These are phyloP conservation scores for Ganoderma lingzhi DNA, from an alignment of 1,284 basidiomycete genomes.

Conservation along the genomic window DNA sequence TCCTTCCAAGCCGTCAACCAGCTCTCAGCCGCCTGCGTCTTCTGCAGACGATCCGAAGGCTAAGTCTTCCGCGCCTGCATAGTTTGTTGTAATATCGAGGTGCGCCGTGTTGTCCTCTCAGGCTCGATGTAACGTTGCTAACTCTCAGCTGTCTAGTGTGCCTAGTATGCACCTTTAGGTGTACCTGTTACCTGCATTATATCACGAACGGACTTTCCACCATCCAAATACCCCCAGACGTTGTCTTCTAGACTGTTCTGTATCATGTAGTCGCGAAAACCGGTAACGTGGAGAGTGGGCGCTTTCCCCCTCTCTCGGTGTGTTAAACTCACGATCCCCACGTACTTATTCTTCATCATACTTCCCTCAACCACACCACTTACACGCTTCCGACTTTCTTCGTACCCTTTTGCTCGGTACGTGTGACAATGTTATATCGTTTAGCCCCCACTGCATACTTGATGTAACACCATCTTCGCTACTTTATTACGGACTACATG, in stretches of 20 bases:
- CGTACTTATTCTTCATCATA: constrained; percentile 9
- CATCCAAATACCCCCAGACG: not conserved
- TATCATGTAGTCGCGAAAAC: constrained; percentile 8
- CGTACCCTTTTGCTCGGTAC: not conserved
- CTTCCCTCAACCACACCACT: not conserved
- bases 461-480: not conserved
- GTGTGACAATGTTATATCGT: not conserved
- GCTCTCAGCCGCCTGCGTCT: not conserved
- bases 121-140: not conserved
- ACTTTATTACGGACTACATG: not conserved
- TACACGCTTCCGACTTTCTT: not conserved
- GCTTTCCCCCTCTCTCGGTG: not conserved
- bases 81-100: not conserved
- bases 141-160: not conserved
- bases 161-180: not conserved
- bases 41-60: not conserved
- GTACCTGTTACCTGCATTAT: constrained; percentile 1
- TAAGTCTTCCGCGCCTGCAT: not conserved
- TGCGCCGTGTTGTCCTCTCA: not conserved
- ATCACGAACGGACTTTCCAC: constrained; percentile 1
- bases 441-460: not conserved
- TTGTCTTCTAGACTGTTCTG: not conserved
- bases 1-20: not conserved
- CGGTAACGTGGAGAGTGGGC: not conserved
- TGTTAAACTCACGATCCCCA: not conserved